Percentiles rank a stretch among this genome's conserved stretches.
These are phyloP conservation scores for Nematocida sp. DNA, from an alignment of 371 early-diverging fungal species.

Conservation along the genomic window DNA sequence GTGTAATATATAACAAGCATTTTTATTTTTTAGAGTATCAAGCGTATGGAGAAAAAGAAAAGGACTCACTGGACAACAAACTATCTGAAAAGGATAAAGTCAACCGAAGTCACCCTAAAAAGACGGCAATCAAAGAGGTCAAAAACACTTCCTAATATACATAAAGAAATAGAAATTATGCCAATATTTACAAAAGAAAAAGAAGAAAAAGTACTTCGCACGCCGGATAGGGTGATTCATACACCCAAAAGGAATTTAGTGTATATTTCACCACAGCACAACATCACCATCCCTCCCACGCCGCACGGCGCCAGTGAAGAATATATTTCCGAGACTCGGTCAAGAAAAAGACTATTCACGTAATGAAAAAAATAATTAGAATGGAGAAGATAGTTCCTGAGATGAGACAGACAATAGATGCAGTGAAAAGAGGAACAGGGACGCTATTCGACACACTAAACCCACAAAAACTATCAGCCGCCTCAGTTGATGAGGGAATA, in stretches of 20 bases:
- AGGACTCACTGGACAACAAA: constrained; percentile 22
- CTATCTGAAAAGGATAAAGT: constrained; percentile 48
- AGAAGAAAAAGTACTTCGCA: neutral
- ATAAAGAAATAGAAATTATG: constrained; percentile 5
- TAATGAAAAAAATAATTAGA: constrained; percentile 1
- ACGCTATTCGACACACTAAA: constrained; percentile 11
- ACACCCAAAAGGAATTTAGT: constrained; percentile 1
- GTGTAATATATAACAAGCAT: neutral
- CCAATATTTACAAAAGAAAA: neutral
- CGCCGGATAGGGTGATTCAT: constrained; percentile 32
- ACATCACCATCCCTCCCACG: constrained; percentile 25
- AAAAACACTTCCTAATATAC: neutral
- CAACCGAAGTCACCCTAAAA: constrained; percentile 34
- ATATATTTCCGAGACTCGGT: neutral
- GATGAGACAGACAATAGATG: neutral
- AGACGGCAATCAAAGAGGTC: neutral
- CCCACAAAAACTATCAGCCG: neutral
- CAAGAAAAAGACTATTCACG: constrained; percentile 40
- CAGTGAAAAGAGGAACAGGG: neutral
- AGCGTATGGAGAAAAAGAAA: constrained; percentile 23
- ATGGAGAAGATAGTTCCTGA: constrained; percentile 4
- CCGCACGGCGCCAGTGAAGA: neutral
- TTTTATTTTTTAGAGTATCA: neutral
- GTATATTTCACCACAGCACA: constrained; percentile 12
- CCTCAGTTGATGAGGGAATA: constrained; percentile 37